phyloP scores from a whole-genome alignment of 1,284 basidiomycete genomes.

The Tausonia pullulans region DNA sequence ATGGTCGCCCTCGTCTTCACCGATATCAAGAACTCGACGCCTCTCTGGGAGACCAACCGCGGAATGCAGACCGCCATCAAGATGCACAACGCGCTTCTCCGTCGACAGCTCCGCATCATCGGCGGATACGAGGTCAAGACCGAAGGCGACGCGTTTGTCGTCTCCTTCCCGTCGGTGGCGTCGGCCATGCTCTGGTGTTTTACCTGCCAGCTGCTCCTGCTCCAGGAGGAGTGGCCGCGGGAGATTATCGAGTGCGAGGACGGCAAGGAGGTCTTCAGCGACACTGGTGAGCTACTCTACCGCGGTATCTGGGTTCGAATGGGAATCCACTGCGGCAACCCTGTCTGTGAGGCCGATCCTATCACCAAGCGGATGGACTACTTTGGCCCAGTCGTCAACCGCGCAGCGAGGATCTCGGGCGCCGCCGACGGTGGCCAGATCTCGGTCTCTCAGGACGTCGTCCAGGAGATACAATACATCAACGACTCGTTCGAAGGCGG shows the following conservation, averaged over 20 bases:
- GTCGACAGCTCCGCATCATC: slow-evolving; percentile 76
- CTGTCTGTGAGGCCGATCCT: slow-evolving; percentile 85
- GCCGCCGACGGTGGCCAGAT: slow-evolving; percentile 89
- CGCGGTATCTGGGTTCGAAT: slow-evolving; percentile 90
- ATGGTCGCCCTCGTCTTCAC: slow-evolving; percentile 94
- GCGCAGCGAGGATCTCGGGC: slow-evolving; percentile 73
- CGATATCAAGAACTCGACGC: slow-evolving; percentile 95
- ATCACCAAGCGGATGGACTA: slow-evolving; percentile 97
- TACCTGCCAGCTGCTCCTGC: slow-evolving; percentile 72
- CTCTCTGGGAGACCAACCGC: slow-evolving; percentile 91
- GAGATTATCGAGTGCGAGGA: slow-evolving; percentile 91
- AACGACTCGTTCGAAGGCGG: slow-evolving; percentile 24
- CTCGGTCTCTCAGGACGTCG: slow-evolving; percentile 80
- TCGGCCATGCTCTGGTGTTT: slow-evolving; percentile 87
- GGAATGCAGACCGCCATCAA: slow-evolving; percentile 95
- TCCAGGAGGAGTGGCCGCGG: slow-evolving; percentile 82
- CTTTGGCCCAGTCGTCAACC: slow-evolving; percentile 87
- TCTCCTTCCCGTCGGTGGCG: slow-evolving; percentile 82
- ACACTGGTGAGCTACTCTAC: slow-evolving; percentile 58
- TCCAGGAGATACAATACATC: slow-evolving; percentile 59
- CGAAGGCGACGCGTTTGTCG: slow-evolving; percentile 99
- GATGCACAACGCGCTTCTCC: slow-evolving; percentile 77
- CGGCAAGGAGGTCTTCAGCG: slow-evolving; percentile 68
- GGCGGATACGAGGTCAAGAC: slow-evolving; percentile 99
- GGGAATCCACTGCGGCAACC: slow-evolving; percentile 90